Percentiles rank a stretch among this genome's conserved stretches.
These are phyloP conservation scores for Mycena crocata DNA, from an alignment of 768 basidiomycete genomes.

Conservation along the genomic window DNA sequence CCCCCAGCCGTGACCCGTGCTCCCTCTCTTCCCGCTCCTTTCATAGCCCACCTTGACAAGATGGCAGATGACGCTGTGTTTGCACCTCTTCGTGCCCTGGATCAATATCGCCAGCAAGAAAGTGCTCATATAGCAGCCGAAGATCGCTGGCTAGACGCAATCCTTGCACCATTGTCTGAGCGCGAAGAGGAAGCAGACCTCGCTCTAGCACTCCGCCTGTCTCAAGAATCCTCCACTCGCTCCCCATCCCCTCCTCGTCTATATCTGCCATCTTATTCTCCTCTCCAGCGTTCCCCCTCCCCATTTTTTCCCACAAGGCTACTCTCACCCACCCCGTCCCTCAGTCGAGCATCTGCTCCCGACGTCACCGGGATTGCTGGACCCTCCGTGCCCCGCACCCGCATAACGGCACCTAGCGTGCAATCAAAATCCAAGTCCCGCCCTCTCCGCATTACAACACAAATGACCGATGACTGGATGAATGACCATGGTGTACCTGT, in stretches of 20 bases:
- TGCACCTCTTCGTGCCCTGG: too few species aligned
- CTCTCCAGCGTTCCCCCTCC: not conserved
- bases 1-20: too few species aligned
- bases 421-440: too few species aligned
- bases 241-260: not conserved
- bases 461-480: conserved; percentile 1
- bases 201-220: not conserved
- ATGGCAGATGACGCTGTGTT: too few species aligned
- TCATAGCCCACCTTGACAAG: not conserved
- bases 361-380: too few species aligned
- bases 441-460: not conserved
- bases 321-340: too few species aligned
- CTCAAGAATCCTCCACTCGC: not conserved
- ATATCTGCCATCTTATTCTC: not conserved
- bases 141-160: too few species aligned
- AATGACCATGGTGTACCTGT: not conserved
- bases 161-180: too few species aligned
- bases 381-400: not conserved
- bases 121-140: not conserved
- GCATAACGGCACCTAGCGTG: not conserved
- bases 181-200: not conserved
- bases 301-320: not conserved
- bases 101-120: not conserved
- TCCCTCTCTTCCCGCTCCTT: not conserved
- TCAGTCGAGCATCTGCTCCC: not conserved